Evolutionary conservation across 768 basidiomycete genomes (phyloP).

Genomic region (Leccinellum albellum): DNA sequence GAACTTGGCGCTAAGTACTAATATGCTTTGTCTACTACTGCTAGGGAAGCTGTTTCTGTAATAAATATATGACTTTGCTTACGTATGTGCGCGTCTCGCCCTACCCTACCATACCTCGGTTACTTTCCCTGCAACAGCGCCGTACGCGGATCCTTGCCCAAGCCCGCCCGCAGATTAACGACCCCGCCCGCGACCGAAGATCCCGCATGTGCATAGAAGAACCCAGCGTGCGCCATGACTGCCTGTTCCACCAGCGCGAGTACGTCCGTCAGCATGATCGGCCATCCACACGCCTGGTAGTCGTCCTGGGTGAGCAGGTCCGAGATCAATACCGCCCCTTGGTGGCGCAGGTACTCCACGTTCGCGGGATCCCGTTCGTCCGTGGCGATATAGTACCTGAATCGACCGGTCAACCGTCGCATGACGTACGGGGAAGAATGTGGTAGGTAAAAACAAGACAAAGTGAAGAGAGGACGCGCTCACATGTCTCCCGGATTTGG

Average conservation of each 20-base stretch:
- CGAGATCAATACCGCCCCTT: slow-evolving; percentile 38
- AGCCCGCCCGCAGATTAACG: slow-evolving; percentile 37
- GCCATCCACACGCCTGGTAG: slow-evolving; percentile 38
- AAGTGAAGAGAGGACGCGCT: neutral
- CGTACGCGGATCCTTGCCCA: slow-evolving; percentile 39
- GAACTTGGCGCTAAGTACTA: too few species aligned
- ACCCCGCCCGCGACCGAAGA: slow-evolving; percentile 41
- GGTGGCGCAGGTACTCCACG: slow-evolving; percentile 29
- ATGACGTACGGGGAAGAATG: neutral
- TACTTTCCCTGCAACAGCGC: slow-evolving; percentile 21
- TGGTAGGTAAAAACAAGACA: neutral
- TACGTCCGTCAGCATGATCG: slow-evolving; percentile 42
- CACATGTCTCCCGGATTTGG: neutral
- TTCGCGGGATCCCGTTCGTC: slow-evolving; percentile 39
- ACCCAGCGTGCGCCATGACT: slow-evolving; percentile 32
- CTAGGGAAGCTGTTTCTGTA: too few species aligned
- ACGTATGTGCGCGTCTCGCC: neutral
- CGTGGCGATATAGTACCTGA: slow-evolving; percentile 35
- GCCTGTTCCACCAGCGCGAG: slow-evolving; percentile 41
- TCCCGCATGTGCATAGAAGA: slow-evolving; percentile 39
- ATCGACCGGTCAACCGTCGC: neutral
- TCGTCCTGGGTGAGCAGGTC: slow-evolving; percentile 44
- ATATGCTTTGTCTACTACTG: too few species aligned
- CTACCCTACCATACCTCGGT: neutral
- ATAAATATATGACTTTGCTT: neutral